A percentile compares a stretch with the other conserved stretches of the same genome.
Evolutionary conservation across 371 early-diverging fungal species (phyloP).

Genomic region (Basidiobolus meristosporus): DNA sequence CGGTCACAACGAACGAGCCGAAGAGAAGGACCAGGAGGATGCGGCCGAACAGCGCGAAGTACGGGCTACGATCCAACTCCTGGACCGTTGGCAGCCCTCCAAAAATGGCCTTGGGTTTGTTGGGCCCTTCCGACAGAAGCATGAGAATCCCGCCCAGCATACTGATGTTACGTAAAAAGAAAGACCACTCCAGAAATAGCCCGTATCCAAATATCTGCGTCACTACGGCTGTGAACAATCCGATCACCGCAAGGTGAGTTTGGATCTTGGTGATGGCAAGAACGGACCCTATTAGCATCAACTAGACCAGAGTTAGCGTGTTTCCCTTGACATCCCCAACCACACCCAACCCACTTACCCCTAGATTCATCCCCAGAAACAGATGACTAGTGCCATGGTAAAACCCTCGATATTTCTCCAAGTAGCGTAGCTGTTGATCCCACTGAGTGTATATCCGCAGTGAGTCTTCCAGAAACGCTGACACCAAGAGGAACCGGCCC

Average conservation of each 20-base stretch:
- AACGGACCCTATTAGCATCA: conserved; percentile 60
- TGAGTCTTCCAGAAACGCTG: conserved; percentile 89
- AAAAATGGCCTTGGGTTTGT: conserved; percentile 51
- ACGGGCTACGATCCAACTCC: conserved; percentile 60
- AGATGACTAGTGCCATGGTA: conserved; percentile 57
- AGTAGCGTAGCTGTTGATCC: conserved; percentile 64
- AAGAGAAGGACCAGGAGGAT: conserved; percentile 82
- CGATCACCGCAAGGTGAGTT: conserved; percentile 64
- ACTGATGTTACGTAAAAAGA: conserved; percentile 82
- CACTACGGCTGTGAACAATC: conserved; percentile 59
- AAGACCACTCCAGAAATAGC: conserved; percentile 67
- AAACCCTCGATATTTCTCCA: conserved; percentile 60
- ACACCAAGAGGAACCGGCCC: conserved; percentile 80
- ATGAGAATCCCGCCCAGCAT: conserved; percentile 87
- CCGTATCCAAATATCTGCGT: conserved; percentile 86
- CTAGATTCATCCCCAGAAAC: conserved; percentile 66
- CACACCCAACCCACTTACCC: conserved; percentile 17
- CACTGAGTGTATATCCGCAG: conserved; percentile 76
- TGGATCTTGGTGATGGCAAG: conserved; percentile 55
- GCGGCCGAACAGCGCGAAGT: conserved; percentile 78
- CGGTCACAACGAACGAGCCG: conserved; percentile 69
- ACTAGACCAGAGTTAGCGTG: conserved; percentile 11
- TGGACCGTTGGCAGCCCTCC: conserved; percentile 71
- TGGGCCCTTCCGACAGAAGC: conserved; percentile 57
- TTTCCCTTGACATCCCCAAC: too few relatives aligned